Base-by-base conservation (phyloP, 495 filamentous ascomycete species). In the Penicillium cataractarum region DNA sequence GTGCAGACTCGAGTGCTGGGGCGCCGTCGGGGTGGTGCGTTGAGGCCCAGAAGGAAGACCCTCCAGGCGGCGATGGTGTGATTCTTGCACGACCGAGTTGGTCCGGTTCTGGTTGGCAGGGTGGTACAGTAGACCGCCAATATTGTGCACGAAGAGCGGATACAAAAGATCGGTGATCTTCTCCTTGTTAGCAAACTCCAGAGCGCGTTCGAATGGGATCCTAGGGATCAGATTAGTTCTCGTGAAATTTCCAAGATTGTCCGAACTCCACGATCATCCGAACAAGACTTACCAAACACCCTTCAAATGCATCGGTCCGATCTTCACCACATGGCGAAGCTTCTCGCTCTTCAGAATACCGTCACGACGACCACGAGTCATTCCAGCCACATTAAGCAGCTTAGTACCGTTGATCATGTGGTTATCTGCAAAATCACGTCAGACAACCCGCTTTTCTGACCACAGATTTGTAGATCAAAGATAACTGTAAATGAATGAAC, bases 391-490 rank as follows among this genome's bases (percentile, higher is more conserved):
- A 64, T 99, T 99, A 51, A 99, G 80, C 55, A 99, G 79, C 74
- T 99, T 99, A 4, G 95, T 99, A 9, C 95, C 95, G 68, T 99
- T 99, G 76, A 99, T 97, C 93, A 99, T 97, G 69, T 96, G 91
- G 73, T 99, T 99, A 68, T 99, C 95, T 97, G 70, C n/a, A 49
- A 40, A 26, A 46, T 48, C 31, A 33, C 19, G 59, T 61, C 26
- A 71, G 60, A 40, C 29, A 21, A n/a, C n/a, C n/a, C n/a, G n/a
- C n/a, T n/a, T n/a, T n/a, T n/a, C n/a, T n/a, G n/a, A n/a, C n/a
- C n/a, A n/a, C n/a, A n/a, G 9, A 54, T 32, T 12, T 35, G 7
- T n/a, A 29, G 4, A 50, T 13, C 8, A 4, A 3, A 9, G 21
- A 46, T 21, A 24, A 13, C 59, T 37, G 17, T 33, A 9, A 13